Evolutionary conservation across 176 grass and related monocot genomes (phyloP), one percentile per base, ranked within the genome.

Genomic region (Musa schizocarpa): DNA sequence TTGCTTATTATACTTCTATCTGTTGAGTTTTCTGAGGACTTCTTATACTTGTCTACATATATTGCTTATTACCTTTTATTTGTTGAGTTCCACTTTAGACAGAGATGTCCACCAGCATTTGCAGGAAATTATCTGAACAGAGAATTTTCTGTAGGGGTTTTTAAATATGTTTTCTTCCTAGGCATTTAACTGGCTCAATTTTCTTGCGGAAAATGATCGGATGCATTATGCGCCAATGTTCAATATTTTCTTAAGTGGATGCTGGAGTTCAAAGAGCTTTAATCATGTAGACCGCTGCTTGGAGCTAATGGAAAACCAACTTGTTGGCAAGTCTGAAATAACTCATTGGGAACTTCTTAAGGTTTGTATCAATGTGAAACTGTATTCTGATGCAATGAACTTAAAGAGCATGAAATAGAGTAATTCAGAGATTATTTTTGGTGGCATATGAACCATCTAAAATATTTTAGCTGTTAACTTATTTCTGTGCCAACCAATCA

Each of bases 291-390:
- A 80, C 56, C 65, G 27, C 24, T 91, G 94, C 79, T 80, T 98
- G 50, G 88, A 89, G 74, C 88, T 73, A 82, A 91, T 98, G 90
- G 94, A 89, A 64, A 80, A 21, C 61, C 76, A 80, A 83, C 77
- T 87, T 84, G 53, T 91, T 34, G 90, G 94, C 54, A 93, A 98
- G 80, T 98, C 88, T 82, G 94, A 98, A 87, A 68, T 86, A 81
- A 93, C 94, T 29, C 93, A 91, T 52, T 84, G 69, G 63, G 94
- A 93, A 85, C 90, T 98, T 80, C 85, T 98, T 57, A 87, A 91
- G 90, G 88, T 98, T 56, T 77, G 84, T 74, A 74, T 66, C 20
- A n/a, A 76, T 85, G 54, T 79, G 54, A 63, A 80, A n/a, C 14
- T 63, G 11, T 34, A 63, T 74, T 50, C 58, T 27, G 10, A 63